These are phyloP conservation scores for Byssothecium circinans DNA, from an alignment of 2,329 filamentous ascomycete genomes.

Conservation along the genomic window DNA sequence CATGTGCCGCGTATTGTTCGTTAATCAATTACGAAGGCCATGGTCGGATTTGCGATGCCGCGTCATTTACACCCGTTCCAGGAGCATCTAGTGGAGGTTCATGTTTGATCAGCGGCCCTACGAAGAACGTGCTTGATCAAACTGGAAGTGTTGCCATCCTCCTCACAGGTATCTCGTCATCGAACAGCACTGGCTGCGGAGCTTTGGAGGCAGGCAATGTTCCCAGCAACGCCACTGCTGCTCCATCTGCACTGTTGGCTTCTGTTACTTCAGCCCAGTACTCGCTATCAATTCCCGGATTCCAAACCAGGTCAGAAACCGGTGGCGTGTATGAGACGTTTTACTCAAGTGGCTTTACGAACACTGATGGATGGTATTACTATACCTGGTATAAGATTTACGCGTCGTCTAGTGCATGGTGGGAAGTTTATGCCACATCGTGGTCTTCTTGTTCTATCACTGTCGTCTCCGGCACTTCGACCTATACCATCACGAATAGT, in stretches of 20 bases:
- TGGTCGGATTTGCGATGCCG: conserved; percentile 25
- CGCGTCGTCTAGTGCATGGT: conserved; percentile 33
- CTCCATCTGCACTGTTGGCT: conserved; percentile 24
- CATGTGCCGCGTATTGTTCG: conserved; percentile 34
- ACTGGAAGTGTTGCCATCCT: conserved; percentile 24
- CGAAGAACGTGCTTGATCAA: conserved; percentile 11
- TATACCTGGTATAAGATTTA: conserved; percentile 27
- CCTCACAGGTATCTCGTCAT: conserved; percentile 23
- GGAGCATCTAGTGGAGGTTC: conserved; percentile 20
- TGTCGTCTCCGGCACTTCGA: conserved; percentile 27
- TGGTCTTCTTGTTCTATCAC: conserved; percentile 23
- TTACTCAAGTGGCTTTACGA: conserved; percentile 25
- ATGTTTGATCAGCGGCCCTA: conserved; percentile 22
- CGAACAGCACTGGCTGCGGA: conserved; percentile 24
- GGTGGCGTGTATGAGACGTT: conserved; percentile 27
- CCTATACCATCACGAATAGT: conserved; percentile 15
- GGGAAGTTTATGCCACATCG: conserved; percentile 24
- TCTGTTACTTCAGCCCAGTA: conserved; percentile 23
- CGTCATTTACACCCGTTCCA: conserved; percentile 23
- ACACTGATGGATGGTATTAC: conserved; percentile 20
- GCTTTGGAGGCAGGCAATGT: conserved; percentile 6
- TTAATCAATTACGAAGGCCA: conserved; percentile 25
- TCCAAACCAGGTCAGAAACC: conserved; percentile 18
- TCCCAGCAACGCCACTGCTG: conserved; percentile 12
- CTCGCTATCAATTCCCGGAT: conserved; percentile 26